A percentile compares a stretch with the other conserved stretches of the same genome.
These are phyloP conservation scores for Gossypium herbaceum DNA, from an alignment of 345 rosid genomes.

Conservation along the genomic window DNA sequence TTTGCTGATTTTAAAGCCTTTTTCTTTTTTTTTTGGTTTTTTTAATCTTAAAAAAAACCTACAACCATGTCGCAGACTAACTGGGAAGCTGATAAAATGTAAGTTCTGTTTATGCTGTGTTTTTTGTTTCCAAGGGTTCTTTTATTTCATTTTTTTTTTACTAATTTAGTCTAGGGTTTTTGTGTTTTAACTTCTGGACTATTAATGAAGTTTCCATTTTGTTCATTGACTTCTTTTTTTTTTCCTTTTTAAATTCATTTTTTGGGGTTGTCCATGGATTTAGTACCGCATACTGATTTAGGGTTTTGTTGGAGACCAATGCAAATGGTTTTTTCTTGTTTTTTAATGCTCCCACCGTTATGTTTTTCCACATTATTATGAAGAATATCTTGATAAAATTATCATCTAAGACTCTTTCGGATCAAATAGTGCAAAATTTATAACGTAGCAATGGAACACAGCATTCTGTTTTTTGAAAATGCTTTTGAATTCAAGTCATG, in stretches of 20 bases:
- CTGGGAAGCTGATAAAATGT: constrained; percentile 99
- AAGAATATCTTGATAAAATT: background rate
- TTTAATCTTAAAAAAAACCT: background rate
- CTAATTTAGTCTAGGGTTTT: background rate
- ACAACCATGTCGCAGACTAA: constrained; percentile 78
- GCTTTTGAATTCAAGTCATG: background rate
- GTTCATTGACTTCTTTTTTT: background rate
- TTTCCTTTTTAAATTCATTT: too few relatives aligned
- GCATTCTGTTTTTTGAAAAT: background rate
- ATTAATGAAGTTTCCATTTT: background rate
- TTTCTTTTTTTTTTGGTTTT: too few relatives aligned
- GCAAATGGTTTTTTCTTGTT: background rate
- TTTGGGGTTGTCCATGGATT: background rate
- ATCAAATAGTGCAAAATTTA: background rate
- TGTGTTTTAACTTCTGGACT: background rate
- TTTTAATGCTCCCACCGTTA: background rate
- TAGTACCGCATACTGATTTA: background rate
- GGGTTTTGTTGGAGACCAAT: background rate
- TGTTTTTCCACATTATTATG: background rate
- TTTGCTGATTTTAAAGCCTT: background rate
- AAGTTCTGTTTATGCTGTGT: constrained; percentile 22
- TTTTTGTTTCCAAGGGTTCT: background rate
- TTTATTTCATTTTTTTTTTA: background rate
- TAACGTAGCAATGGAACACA: background rate
- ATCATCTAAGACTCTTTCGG: background rate